Evolutionary conservation across 2,329 filamentous ascomycete genomes (phyloP).

Genomic region (Monilinia aucupariae): DNA sequence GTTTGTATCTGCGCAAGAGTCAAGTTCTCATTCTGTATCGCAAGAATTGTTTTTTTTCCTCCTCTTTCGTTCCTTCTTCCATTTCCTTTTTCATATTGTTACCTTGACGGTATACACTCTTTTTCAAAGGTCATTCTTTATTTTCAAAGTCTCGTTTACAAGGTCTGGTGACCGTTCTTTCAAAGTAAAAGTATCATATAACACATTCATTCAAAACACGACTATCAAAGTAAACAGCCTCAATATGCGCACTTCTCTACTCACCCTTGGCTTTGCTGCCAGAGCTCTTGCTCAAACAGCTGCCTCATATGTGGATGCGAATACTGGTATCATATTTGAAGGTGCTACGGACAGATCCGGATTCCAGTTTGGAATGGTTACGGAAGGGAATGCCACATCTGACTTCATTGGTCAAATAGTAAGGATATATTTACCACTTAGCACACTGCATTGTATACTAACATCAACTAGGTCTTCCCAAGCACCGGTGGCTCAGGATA

Average conservation of each 20-base stretch:
- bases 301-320: conserved; percentile 38
- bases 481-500: conserved; percentile 38
- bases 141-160: conserved; percentile 8
- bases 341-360: conserved; percentile 36
- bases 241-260: conserved; percentile 12
- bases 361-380: conserved; percentile 46
- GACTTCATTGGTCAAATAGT: conserved; percentile 54
- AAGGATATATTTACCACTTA: conserved; percentile 29
- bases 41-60: conserved; percentile 9
- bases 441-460: neutral
- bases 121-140: conserved; percentile 14
- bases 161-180: conserved; percentile 10
- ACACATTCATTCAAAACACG: conserved; percentile 6
- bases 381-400: conserved; percentile 43
- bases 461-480: conserved; percentile 7
- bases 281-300: conserved; percentile 21
- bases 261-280: conserved; percentile 9
- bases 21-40: neutral
- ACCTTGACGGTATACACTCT: conserved; percentile 16
- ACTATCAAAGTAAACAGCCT: neutral
- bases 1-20: neutral
- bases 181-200: neutral
- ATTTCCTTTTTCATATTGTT: conserved; percentile 3
- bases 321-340: conserved; percentile 44
- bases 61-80: conserved; percentile 4